Evolutionary conservation across 2,329 filamentous ascomycete species (phyloP).

Genomic region (Domatiomyces globalis): DNA sequence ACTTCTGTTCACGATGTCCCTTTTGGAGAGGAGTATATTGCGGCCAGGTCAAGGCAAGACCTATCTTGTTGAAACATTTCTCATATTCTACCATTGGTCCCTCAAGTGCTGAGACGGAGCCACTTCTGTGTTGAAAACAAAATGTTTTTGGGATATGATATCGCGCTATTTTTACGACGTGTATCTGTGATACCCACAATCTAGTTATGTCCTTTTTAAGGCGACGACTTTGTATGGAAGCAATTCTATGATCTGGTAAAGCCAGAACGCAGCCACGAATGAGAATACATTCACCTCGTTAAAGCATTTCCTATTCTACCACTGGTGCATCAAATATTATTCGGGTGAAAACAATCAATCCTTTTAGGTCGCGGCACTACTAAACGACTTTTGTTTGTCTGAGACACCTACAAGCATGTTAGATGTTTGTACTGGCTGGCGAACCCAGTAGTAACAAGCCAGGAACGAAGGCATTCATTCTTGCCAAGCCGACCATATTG

Average conservation of each 20-base stretch:
- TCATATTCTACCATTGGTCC: slow-evolving; percentile 9
- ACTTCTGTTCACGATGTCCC: background rate
- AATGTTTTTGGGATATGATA: slow-evolving; percentile 4
- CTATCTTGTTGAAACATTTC: background rate
- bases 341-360: too few relatives aligned
- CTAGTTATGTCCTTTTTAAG: background rate
- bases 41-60: background rate
- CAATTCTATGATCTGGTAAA: background rate
- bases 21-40: background rate
- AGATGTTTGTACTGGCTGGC: too few relatives aligned
- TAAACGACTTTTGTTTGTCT: too few relatives aligned
- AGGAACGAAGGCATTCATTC: too few relatives aligned
- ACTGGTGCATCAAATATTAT: too few relatives aligned
- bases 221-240: background rate
- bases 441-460: too few relatives aligned
- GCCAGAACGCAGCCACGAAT: background rate
- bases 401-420: too few relatives aligned
- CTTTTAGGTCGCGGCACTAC: too few relatives aligned
- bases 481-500: too few relatives aligned
- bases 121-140: slow-evolving; percentile 2
- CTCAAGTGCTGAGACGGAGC: slow-evolving; percentile 20
- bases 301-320: too few relatives aligned
- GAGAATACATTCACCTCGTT: background rate
- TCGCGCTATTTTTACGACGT: slow-evolving; percentile 9
- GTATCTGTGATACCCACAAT: background rate